Evolutionary conservation across 2,329 filamentous ascomycete species (phyloP).

Genomic region (Exophiala alcalophila): DNA sequence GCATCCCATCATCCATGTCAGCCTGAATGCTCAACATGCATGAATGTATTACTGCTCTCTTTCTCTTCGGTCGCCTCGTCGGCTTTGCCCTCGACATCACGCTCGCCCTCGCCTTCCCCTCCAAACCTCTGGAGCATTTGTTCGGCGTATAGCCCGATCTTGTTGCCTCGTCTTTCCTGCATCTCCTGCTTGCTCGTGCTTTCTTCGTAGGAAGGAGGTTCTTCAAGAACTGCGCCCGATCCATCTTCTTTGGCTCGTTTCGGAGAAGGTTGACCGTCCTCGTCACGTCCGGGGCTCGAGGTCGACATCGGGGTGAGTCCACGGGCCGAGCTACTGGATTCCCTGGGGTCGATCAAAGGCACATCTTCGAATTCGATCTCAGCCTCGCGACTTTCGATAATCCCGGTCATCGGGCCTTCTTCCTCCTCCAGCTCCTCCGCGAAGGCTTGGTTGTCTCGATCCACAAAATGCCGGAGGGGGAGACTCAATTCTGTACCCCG

Average conservation of each 20-base stretch:
- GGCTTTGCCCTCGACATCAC: no score
- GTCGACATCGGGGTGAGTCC: constrained; percentile 30
- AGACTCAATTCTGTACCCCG: constrained; percentile 31
- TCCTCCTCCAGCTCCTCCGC: constrained; percentile 30
- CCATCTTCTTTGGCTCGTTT: constrained; percentile 21
- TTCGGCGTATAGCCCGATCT: constrained; percentile 29
- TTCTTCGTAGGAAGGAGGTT: constrained; percentile 36
- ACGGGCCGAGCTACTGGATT: constrained; percentile 22
- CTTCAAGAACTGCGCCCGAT: constrained; percentile 8
- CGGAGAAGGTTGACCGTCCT: constrained; percentile 28
- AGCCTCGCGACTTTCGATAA: constrained; percentile 7
- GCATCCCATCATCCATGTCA: no score
- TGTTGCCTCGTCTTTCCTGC: constrained; percentile 37
- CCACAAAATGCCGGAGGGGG: constrained; percentile 45
- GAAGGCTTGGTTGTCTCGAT: constrained; percentile 48
- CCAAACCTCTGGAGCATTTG: constrained; percentile 28
- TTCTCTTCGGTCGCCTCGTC: no score
- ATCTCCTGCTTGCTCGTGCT: constrained; percentile 38
- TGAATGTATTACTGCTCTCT: constrained; percentile 2
- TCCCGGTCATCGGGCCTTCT: constrained; percentile 8
- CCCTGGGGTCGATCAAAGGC: constrained; percentile 24
- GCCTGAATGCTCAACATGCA: constrained; percentile 20
- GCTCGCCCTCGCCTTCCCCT: neutral
- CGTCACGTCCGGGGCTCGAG: constrained; percentile 24
- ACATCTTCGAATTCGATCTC: constrained; percentile 26